Conservation (phyloP, 163 green algal species). For the Scenedesmus sp. region DNA sequence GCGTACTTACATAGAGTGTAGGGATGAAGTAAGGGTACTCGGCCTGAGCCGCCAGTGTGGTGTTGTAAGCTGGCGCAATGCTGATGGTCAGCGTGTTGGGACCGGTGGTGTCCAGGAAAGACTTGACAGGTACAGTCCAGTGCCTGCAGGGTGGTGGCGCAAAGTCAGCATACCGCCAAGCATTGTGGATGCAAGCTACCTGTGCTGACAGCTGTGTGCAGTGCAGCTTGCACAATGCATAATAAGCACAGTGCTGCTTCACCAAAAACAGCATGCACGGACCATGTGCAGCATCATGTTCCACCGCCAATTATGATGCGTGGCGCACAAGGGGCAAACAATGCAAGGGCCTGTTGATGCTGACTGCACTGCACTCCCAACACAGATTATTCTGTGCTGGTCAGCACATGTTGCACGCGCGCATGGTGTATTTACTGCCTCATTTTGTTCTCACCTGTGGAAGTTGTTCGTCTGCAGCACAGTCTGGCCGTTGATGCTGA, state of each 20-base stretch:
- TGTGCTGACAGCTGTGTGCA: no score
- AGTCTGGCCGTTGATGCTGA: slow-evolving; percentile 70
- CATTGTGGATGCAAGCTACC: not conserved
- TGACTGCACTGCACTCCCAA: no score
- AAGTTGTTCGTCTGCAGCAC: slow-evolving; percentile 67
- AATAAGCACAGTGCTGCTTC: no score
- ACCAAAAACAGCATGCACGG: no score
- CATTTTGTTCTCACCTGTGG: slow-evolving; percentile 63
- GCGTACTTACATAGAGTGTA: slow-evolving; percentile 61
- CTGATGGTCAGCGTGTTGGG: slow-evolving; percentile 69
- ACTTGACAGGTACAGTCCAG: slow-evolving; percentile 61
- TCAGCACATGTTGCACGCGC: not conserved
- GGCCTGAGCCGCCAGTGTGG: slow-evolving; percentile 48
- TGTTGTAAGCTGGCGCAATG: slow-evolving; percentile 67
- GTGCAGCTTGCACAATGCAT: no score
- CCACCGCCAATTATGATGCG: no score
- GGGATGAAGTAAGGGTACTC: slow-evolving; percentile 79
- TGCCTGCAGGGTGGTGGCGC: slow-evolving; percentile 26
- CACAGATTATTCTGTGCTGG: no score
- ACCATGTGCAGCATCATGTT: no score
- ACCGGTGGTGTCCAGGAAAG: slow-evolving; percentile 20
- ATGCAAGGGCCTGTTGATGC: no score
- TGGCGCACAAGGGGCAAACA: no score
- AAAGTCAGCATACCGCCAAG: not conserved
- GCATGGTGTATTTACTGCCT: not conserved